Conservation (phyloP, 306 rosid genomes). For the Vigna trinervia region DNA sequence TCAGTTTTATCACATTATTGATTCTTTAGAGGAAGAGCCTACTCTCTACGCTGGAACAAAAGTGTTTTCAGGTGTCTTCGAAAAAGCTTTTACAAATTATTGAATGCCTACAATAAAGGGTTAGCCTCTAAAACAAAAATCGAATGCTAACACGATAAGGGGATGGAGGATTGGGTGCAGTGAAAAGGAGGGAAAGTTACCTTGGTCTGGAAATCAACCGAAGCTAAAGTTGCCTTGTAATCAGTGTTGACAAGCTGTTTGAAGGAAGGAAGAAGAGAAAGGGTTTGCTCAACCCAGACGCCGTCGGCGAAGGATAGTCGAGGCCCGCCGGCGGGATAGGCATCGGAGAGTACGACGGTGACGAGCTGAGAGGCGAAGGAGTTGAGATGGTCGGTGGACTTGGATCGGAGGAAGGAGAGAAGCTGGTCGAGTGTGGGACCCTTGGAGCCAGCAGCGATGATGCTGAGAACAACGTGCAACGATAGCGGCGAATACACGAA, state of each 20-base stretch:
- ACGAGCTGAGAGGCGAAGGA: conserved; percentile 67
- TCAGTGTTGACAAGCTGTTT: conserved; percentile 56
- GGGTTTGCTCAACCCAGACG: conserved; percentile 68
- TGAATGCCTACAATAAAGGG: not conserved
- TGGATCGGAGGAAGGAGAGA: conserved; percentile 74
- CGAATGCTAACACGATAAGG: not conserved
- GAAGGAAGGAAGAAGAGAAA: conserved; percentile 70
- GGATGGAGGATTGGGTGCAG: not conserved
- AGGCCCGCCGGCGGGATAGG: conserved; percentile 72
- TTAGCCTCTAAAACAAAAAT: not conserved
- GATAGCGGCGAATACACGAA: conserved; percentile 79
- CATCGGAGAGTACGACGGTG: conserved; percentile 66
- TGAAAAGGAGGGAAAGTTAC: conserved; percentile 41
- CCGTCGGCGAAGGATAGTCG: conserved; percentile 67
- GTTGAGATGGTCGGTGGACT: conserved; percentile 66
- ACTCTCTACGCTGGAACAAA: not conserved
- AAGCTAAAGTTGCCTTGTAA: conserved; percentile 63
- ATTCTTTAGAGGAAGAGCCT: conserved; percentile 5
- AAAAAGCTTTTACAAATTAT: not conserved
- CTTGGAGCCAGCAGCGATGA: conserved; percentile 70
- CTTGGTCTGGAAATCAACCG: conserved; percentile 70
- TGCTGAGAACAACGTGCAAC: conserved; percentile 69
- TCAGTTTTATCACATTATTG: not conserved
- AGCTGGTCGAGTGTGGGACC: conserved; percentile 74
- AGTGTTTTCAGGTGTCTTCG: not conserved